A percentile compares a stretch with the other conserved stretches of the same genome.
Evolutionary conservation across 169 alveolate species (phyloP).

Genomic region (Plasmodium vinckei): DNA sequence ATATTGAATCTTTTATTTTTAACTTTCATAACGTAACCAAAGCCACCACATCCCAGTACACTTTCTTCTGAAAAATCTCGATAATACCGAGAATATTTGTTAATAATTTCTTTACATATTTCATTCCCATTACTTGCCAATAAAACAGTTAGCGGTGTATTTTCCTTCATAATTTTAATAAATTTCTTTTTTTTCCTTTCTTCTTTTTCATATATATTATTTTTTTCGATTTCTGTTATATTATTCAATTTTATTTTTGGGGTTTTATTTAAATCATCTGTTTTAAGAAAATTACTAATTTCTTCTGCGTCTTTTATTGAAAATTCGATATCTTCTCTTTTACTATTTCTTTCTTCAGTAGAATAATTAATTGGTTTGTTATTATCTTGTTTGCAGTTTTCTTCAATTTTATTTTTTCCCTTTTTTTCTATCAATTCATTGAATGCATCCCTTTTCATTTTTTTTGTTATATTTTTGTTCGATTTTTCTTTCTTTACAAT

Average conservation of each 20-base stretch:
- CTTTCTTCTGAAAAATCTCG: constrained; percentile 85
- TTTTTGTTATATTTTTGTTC: not conserved
- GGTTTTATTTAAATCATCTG: constrained; percentile 24
- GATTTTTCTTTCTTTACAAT: not conserved
- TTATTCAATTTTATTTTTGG: not conserved
- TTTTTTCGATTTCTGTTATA: not conserved
- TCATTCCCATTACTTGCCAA: constrained; percentile 63
- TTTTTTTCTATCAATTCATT: not conserved
- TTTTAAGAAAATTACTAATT: constrained; percentile 33
- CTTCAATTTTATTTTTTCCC: not conserved
- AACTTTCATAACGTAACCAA: constrained; percentile 89
- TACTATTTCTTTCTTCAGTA: constrained; percentile 3
- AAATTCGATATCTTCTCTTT: constrained; percentile 9
- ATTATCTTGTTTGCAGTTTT: not conserved
- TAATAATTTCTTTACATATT: constrained; percentile 52
- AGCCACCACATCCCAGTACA: constrained; percentile 88
- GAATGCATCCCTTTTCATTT: not conserved
- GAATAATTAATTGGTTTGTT: not conserved
- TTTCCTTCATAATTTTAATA: constrained; percentile 56
- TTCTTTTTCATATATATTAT: constrained; percentile 25
- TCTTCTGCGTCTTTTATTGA: constrained; percentile 51
- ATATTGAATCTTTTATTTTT: constrained; percentile 80
- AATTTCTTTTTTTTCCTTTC: constrained; percentile 47
- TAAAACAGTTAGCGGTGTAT: constrained; percentile 38
- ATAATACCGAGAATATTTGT: constrained; percentile 82